Evolutionary conservation across 306 rosid genomes (phyloP).

Genomic region (Arachis hypogaea): DNA sequence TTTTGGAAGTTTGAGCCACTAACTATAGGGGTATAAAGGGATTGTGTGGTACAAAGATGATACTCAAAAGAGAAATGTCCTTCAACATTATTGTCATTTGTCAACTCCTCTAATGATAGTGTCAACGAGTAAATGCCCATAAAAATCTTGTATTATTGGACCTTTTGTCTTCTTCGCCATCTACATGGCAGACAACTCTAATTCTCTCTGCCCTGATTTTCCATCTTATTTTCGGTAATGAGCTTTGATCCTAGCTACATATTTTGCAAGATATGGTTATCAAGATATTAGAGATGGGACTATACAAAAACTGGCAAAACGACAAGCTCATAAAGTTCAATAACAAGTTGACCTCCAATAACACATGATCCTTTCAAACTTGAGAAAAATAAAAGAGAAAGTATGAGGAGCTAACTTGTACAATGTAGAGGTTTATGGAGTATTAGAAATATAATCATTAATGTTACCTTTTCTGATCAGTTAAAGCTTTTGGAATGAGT

Average conservation of each 20-base stretch:
- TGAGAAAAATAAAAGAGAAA: neutral
- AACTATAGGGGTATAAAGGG: slow-evolving; percentile 5
- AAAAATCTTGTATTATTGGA: slow-evolving; percentile 35
- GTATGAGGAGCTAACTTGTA: too few species aligned
- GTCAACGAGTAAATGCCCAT: slow-evolving; percentile 29
- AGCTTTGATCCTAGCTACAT: too few species aligned
- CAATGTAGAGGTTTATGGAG: too few species aligned
- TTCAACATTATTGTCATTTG: neutral
- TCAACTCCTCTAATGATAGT: slow-evolving; percentile 41
- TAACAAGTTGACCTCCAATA: neutral
- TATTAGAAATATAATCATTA: too few species aligned
- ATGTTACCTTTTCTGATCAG: too few species aligned
- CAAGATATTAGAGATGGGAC: too few species aligned
- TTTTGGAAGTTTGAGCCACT: slow-evolving; percentile 28
- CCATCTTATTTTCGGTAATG: too few species aligned
- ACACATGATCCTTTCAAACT: neutral
- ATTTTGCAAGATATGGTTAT: too few species aligned
- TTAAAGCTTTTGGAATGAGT: too few species aligned
- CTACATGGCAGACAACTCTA: slow-evolving; percentile 35
- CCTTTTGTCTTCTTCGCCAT: slow-evolving; percentile 6
- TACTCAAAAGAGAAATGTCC: slow-evolving; percentile 28
- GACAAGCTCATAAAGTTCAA: neutral
- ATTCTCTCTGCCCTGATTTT: neutral
- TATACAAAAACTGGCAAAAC: too few species aligned
- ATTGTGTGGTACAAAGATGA: slow-evolving; percentile 19